phyloP scores from a whole-genome alignment of 2,329 filamentous ascomycete species.

The Triangularia verruculosa region DNA sequence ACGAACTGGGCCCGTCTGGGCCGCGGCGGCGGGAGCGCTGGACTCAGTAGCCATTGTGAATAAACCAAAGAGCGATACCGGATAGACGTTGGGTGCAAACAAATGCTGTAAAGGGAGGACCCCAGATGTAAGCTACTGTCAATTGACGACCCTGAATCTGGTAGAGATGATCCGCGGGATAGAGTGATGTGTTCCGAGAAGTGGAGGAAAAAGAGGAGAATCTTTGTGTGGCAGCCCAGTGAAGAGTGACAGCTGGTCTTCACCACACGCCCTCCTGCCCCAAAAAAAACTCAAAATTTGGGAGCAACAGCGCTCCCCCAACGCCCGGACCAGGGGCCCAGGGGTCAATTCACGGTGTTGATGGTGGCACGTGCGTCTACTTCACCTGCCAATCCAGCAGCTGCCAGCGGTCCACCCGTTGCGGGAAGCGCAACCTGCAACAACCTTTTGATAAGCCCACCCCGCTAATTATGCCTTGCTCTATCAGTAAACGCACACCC shows the following conservation, averaged over 20 bases:
- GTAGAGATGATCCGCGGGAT: background rate
- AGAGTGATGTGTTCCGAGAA: background rate
- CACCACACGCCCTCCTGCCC: background rate
- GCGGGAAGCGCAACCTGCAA: background rate
- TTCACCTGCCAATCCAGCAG: background rate
- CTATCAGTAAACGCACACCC: background rate
- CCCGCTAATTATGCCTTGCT: background rate
- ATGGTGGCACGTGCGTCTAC: background rate
- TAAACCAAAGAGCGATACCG: slow-evolving; percentile 13
- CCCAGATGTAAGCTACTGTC: background rate
- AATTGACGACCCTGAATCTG: background rate
- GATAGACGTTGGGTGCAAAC: slow-evolving; percentile 7
- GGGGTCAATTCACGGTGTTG: background rate
- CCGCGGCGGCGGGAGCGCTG: slow-evolving; percentile 37
- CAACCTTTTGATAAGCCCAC: background rate
- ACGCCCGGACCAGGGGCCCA: background rate
- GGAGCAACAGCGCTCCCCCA: background rate
- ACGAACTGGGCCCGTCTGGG: slow-evolving; percentile 61
- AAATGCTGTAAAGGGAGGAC: slow-evolving; percentile 1
- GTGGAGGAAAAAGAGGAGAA: slow-evolving; percentile 10
- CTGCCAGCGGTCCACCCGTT: background rate
- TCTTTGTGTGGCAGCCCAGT: background rate
- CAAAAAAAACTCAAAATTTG: slow-evolving; percentile 5
- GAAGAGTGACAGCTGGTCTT: slow-evolving; percentile 8
- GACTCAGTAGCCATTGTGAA: slow-evolving; percentile 45